These are phyloP conservation scores for Phytophthora cryptogea DNA, from an alignment of 352 stramenopile genomes.

Conservation along the genomic window DNA sequence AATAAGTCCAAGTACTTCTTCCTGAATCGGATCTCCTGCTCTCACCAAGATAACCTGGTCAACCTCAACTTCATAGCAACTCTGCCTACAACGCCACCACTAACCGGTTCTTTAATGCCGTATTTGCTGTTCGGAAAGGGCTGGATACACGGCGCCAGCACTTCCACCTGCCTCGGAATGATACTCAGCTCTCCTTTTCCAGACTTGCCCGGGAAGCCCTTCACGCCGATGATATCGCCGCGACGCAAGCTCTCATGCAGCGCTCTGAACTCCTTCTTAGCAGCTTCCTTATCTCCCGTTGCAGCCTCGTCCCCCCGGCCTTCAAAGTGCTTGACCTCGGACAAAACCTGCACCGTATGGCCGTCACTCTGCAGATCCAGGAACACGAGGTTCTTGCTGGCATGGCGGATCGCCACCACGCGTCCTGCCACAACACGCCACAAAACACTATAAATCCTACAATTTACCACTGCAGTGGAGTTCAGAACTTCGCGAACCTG, in stretches of 20 bases:
- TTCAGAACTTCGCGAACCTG: constrained; percentile 32
- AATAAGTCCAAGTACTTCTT: constrained; percentile 99
- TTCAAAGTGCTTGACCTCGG: constrained; percentile 76
- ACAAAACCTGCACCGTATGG: constrained; percentile 73
- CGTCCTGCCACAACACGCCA: constrained; percentile 36
- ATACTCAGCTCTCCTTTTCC: constrained; percentile 86
- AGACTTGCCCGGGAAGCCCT: constrained; percentile 80
- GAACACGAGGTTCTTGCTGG: constrained; percentile 87
- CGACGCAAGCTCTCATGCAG: constrained; percentile 77
- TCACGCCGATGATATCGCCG: constrained; percentile 80
- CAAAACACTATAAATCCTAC: neutral
- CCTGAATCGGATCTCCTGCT: constrained; percentile 97
- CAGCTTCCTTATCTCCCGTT: constrained; percentile 31
- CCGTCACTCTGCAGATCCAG: constrained; percentile 74
- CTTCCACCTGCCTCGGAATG: constrained; percentile 81
- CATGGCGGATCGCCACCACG: constrained; percentile 74
- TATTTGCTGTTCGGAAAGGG: constrained; percentile 93
- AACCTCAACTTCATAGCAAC: constrained; percentile 9
- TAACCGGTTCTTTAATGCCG: constrained; percentile 90
- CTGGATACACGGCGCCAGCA: constrained; percentile 96
- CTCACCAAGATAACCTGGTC: constrained; percentile 47
- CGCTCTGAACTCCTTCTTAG: constrained; percentile 56
- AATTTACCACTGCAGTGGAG: neutral
- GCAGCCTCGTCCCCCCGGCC: constrained; percentile 30
- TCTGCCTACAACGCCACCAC: constrained; percentile 1